Evolutionary conservation across 2,329 filamentous ascomycete species (phyloP), one percentile per base, ranked within the genome.

Genomic region (Calonectria pseudoturangicola): DNA sequence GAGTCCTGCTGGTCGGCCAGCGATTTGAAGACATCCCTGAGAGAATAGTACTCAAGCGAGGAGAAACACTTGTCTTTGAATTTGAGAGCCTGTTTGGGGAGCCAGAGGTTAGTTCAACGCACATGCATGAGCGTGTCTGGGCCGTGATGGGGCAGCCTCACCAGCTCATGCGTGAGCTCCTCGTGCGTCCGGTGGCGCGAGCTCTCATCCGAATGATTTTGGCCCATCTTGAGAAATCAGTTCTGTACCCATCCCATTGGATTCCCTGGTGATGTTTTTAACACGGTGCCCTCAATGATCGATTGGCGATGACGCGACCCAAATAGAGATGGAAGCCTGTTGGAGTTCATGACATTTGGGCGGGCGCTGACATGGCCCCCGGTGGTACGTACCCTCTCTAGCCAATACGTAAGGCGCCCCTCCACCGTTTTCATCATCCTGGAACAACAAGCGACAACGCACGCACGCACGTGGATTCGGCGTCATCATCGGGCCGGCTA

Each of bases 11-110:
- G 84, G 77, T 95, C 93, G 75, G 93, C 92, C 25, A 95, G 90
- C 70, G 88, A 90, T 72, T 88, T 89, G 85, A 95, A 95, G 79
- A 94, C 93, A 80, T 94, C 91, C 77, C 92, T 92, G 83, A 94
- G 91, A 39, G 90, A 94, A 83, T 93, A 94, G 36, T 94, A 86
- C 83, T 95, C 93, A 69, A 95, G 87, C 1, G 92, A 88, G 0
- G 91, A 91, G 83, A 93, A 95, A 83, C 92, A 94, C 79, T 92
- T 92, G 71, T 91, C 89, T 68, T 91, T 92, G 81, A 95, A 95
- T 77, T 85, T 89, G 68, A 86, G 83, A 75, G 91, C 91, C 91
- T 93, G 54, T 58, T 27, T 6, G 6, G 54, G 47, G 16, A 16
- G 70, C 73, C 62, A 75, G 73, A 30, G 36, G 73, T 76, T 64